Conservation (phyloP, 352 stramenopile genomes). For the Aphanomyces euteiches region DNA sequence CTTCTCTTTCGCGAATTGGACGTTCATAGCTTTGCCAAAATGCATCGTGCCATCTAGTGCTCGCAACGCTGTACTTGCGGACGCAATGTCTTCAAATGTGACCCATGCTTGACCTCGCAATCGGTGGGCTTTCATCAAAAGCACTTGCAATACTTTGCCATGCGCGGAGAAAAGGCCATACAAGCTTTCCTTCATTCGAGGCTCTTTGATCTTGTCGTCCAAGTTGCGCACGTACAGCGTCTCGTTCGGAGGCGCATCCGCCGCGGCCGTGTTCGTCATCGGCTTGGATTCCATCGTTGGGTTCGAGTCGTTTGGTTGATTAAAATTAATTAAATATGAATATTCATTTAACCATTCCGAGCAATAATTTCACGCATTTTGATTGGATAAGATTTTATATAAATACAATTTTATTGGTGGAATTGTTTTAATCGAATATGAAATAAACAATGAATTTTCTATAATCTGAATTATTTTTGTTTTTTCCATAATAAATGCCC, state of each 20-base stretch:
- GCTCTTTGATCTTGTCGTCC: slow-evolving; percentile 93
- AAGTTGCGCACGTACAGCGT: slow-evolving; percentile 94
- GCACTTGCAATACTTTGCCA: slow-evolving; percentile 90
- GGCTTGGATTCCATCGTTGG: slow-evolving; percentile 12
- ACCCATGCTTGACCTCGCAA: slow-evolving; percentile 90
- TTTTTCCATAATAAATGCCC: not conserved
- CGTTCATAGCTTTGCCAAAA: slow-evolving; percentile 85
- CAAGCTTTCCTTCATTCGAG: slow-evolving; percentile 85
- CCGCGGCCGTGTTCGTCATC: slow-evolving; percentile 5
- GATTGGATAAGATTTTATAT: not conserved
- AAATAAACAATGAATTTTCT: not conserved
- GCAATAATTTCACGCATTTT: not conserved
- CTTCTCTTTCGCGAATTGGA: slow-evolving; percentile 82
- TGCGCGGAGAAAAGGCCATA: slow-evolving; percentile 90
- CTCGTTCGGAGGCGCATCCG: slow-evolving; percentile 79
- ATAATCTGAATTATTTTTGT: not conserved
- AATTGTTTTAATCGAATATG: too few species aligned
- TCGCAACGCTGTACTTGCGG: slow-evolving; percentile 84
- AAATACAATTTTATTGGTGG: too few species aligned
- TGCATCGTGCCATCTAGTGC: slow-evolving; percentile 83
- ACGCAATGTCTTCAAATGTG: slow-evolving; percentile 86
- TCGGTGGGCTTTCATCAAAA: slow-evolving; percentile 74
- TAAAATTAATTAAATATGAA: too few species aligned
- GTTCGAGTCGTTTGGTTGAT: not conserved
- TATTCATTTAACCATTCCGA: too few species aligned